Conservation (phyloP, 768 basidiomycete genomes). For the Mycena filopes region DNA sequence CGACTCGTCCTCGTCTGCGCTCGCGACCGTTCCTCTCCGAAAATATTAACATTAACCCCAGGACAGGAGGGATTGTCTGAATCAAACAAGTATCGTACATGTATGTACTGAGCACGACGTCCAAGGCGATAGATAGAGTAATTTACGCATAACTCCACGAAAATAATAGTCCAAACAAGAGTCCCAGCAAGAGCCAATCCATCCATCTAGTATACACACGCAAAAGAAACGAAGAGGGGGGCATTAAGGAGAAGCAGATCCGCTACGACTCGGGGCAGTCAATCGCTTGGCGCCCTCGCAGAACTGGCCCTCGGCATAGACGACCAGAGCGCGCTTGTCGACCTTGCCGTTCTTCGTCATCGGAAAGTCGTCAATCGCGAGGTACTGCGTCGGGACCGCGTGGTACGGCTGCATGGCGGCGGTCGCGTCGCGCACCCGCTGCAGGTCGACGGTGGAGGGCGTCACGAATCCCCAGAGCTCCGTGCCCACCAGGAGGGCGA, state of each 20-base stretch:
- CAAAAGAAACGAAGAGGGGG: background rate
- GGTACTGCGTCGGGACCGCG: conserved; percentile 56
- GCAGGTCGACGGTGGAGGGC: conserved; percentile 45
- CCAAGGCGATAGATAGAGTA: background rate
- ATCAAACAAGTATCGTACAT: background rate
- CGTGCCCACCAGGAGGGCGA: conserved; percentile 52
- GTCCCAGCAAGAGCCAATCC: conserved; percentile 9
- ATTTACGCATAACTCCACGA: background rate
- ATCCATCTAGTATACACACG: too few relatives aligned
- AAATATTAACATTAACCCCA: background rate
- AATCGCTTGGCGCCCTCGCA: conserved; percentile 29
- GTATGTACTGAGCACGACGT: background rate
- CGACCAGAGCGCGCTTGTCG: conserved; percentile 46
- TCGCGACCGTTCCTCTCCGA: too few relatives aligned
- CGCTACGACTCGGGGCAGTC: conserved; percentile 27
- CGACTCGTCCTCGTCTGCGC: too few relatives aligned
- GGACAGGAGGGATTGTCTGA: background rate
- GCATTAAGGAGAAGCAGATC: conserved; percentile 28
- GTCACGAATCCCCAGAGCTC: conserved; percentile 61
- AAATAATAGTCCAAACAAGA: conserved; percentile 11
- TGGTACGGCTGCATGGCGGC: conserved; percentile 57
- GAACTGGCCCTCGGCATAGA: conserved; percentile 33
- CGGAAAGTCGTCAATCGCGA: conserved; percentile 50
- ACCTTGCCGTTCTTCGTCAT: conserved; percentile 55
- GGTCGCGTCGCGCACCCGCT: conserved; percentile 46